Conservation (phyloP, 2,329 filamentous ascomycete species). For the Thelonectria discophora region DNA sequence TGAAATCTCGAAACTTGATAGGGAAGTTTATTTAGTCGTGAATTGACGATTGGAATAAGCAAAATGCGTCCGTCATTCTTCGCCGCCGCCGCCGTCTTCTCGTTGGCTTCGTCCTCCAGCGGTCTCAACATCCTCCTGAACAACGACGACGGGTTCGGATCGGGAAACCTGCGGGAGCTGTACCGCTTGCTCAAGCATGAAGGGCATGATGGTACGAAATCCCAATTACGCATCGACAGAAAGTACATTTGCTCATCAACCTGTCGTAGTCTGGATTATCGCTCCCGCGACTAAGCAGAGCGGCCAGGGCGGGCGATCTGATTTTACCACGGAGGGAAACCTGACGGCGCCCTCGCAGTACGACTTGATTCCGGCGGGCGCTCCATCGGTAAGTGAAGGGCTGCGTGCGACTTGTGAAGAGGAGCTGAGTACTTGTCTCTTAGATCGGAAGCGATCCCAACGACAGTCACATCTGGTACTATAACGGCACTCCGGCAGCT, state of each 20-base stretch:
- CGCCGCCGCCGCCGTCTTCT: slow-evolving; percentile 25
- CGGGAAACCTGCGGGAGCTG: slow-evolving; percentile 43
- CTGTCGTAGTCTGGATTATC: slow-evolving; percentile 41
- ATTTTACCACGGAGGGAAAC: slow-evolving; percentile 42
- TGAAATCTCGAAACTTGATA: not conserved
- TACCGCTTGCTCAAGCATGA: slow-evolving; percentile 43
- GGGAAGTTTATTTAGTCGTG: not conserved
- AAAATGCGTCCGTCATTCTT: slow-evolving; percentile 38
- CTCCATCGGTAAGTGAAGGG: slow-evolving; percentile 35
- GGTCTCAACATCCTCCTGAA: slow-evolving; percentile 44
- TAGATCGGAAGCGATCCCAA: slow-evolving; percentile 57
- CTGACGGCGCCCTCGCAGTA: slow-evolving; percentile 41
- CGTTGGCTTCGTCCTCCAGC: slow-evolving; percentile 29
- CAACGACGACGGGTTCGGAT: slow-evolving; percentile 46
- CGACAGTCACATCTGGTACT: slow-evolving; percentile 67
- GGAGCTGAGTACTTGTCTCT: not conserved
- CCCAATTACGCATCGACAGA: rapidly evolving
- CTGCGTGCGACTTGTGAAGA: not conserved
- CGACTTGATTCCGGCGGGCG: slow-evolving; percentile 42
- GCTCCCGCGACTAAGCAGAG: slow-evolving; percentile 44
- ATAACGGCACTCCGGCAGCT: slow-evolving; percentile 66
- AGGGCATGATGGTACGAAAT: slow-evolving; percentile 39
- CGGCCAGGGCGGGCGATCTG: slow-evolving; percentile 42
- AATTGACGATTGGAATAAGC: not conserved
- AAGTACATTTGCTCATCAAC: not conserved